Evolutionary conservation across 2,329 filamentous ascomycete genomes (phyloP).

Genomic region (Exophiala calicioides): DNA sequence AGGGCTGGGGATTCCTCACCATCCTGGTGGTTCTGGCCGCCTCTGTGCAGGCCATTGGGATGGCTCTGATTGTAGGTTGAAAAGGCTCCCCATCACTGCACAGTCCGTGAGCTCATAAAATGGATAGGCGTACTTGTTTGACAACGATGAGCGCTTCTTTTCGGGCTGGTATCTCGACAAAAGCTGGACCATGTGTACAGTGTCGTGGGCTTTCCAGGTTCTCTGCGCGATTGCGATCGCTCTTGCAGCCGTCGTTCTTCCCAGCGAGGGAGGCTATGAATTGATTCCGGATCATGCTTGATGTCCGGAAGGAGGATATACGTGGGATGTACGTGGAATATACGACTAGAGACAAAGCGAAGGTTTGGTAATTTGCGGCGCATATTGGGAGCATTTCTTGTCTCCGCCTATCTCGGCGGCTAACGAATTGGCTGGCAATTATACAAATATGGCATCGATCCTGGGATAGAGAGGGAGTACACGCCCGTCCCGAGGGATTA

Average conservation of each 20-base stretch:
- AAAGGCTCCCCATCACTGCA: slow-evolving; percentile 39
- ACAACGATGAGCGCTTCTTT: slow-evolving; percentile 80
- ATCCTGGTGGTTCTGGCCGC: slow-evolving; percentile 66
- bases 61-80: slow-evolving; percentile 87
- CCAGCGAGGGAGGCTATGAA: slow-evolving; percentile 84
- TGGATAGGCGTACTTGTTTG: slow-evolving; percentile 73
- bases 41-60: slow-evolving; percentile 70
- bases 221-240: slow-evolving; percentile 60
- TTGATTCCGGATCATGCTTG: slow-evolving; percentile 57
- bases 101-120: slow-evolving; percentile 5
- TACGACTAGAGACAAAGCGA: too few species aligned
- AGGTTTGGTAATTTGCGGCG: too few species aligned
- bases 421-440: too few species aligned
- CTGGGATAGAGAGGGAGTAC: too few species aligned
- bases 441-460: too few species aligned
- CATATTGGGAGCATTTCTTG: too few species aligned
- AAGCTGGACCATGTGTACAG: slow-evolving; percentile 72
- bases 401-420: too few species aligned
- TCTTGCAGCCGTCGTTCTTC: slow-evolving; percentile 68
- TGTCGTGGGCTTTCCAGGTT: slow-evolving; percentile 59
- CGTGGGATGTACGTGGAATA: too few species aligned
- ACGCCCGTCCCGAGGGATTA: too few species aligned
- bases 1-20: slow-evolving; percentile 76
- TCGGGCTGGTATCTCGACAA: slow-evolving; percentile 77
- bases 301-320: not conserved